Base-by-base conservation (phyloP, 306 rosid genomes). In the Parietaria judaica region DNA sequence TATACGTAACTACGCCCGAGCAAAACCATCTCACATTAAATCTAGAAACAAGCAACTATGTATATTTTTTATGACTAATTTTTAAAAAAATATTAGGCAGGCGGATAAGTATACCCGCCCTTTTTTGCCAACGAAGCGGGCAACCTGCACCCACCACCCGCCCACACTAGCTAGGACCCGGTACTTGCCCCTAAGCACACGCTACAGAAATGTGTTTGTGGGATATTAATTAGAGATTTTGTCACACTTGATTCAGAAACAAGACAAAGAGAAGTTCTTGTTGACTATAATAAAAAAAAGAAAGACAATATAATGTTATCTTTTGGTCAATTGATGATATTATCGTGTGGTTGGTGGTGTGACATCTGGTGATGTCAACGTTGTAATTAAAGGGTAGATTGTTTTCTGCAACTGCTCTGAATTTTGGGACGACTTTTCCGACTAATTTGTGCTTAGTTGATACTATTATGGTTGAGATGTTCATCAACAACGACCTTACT, bases 381-480 rank as follows among this genome's bases (percentile, higher is more conserved):
- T 17, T 45, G 49, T 39, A 3, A 54, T 41, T 35, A 13, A 39
- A 53, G 13, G 69, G 61, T 46, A 10, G 46, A 56, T 47, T 59
- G 46, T 36, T 37, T 1, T 15, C 46, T 7, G 63, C 54, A n/a
- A 14, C 1, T 56, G 15, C 16, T 56, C 34, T 14, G 13, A 16
- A 38, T 5, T 49, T 36, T 60, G 51, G 13, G 14, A 8, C 15
- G 3, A 14, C 7, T 63, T 63, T 48, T 12, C 14, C 12, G 14
- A 15, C 14, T 9, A 14, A 36, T 14, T 63, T 31, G 57, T 66
- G 54, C 9, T 41, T 56, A 41, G 51, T 66, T 56, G 45, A 53
- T 51, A 57, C 7, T 5, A 8, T 41, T 41, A 23, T 59, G 13
- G 72, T 68, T 68, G 72, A 34, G 53, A 60, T 68, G 66, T 60